Percentiles rank a stretch among this genome's conserved stretches.
Conservation (phyloP, 2,329 filamentous ascomycete genomes). For the Fusarium sterilihyphosum region DNA sequence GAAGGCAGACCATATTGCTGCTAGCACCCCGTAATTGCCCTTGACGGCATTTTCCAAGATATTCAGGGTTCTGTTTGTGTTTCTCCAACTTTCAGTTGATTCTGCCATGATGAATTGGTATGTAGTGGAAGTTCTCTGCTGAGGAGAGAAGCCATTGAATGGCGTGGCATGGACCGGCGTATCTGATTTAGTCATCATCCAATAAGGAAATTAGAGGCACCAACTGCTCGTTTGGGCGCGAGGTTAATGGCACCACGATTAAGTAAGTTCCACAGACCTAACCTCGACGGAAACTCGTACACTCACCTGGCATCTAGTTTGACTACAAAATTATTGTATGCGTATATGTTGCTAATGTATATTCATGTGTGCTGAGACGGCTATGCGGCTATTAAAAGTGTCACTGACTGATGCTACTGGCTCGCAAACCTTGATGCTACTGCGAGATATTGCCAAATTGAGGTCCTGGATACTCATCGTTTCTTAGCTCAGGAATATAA, state of each 20-base stretch:
- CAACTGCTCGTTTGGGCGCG: neutral
- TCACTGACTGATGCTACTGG: too few relatives aligned
- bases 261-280: neutral
- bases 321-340: neutral
- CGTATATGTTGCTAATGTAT: neutral
- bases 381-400: too few relatives aligned
- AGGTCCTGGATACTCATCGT: neutral
- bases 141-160: neutral
- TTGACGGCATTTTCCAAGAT: constrained; percentile 6
- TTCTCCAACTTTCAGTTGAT: neutral
- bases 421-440: neutral
- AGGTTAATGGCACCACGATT: neutral
- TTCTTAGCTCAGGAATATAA: neutral
- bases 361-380: too few relatives aligned
- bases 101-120: neutral
- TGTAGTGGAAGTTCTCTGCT: neutral
- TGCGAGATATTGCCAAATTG: neutral
- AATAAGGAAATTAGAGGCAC: neutral
- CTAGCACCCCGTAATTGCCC: constrained; percentile 16
- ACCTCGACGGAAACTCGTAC: accelerated
- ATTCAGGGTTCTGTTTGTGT: neutral
- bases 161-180: neutral
- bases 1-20: constrained; percentile 23
- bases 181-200: neutral
- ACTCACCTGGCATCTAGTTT: neutral